Conservation (phyloP, 371 early-diverging fungal genomes). For the Smittium culicis region DNA sequence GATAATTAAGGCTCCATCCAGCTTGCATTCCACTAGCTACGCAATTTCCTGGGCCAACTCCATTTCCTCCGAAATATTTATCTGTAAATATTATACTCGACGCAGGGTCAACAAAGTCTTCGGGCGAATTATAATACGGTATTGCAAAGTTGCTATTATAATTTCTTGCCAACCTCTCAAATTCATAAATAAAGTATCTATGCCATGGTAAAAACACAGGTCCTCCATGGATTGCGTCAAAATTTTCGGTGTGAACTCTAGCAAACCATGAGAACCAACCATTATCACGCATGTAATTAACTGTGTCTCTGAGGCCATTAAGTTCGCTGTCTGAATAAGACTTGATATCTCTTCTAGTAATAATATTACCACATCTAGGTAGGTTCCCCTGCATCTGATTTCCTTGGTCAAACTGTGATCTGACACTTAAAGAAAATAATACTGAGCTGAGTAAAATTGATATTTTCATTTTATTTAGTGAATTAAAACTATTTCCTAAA, state of each 20-base stretch:
- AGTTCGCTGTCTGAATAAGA: not conserved
- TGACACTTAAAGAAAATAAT: too few relatives aligned
- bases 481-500: too few relatives aligned
- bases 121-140: constrained; percentile 38
- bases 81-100: constrained; percentile 20
- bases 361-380: not conserved
- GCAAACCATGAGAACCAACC: constrained; percentile 29
- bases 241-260: constrained; percentile 16
- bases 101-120: constrained; percentile 21
- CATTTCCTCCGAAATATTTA: constrained; percentile 24
- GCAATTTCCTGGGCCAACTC: constrained; percentile 16
- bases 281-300: not conserved
- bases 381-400: too few relatives aligned
- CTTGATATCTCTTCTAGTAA: not conserved
- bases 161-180: constrained; percentile 19
- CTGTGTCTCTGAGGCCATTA: not conserved
- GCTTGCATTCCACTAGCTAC: constrained; percentile 21
- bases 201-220: constrained; percentile 30
- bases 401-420: too few relatives aligned
- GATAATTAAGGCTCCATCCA: constrained; percentile 18
- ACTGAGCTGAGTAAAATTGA: too few relatives aligned
- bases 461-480: too few relatives aligned
- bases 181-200: constrained; percentile 27
- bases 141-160: constrained; percentile 19
- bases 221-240: constrained; percentile 17